These are phyloP conservation scores for Actinidia arguta DNA, from an alignment of 179 eudicot genomes.

Conservation along the genomic window DNA sequence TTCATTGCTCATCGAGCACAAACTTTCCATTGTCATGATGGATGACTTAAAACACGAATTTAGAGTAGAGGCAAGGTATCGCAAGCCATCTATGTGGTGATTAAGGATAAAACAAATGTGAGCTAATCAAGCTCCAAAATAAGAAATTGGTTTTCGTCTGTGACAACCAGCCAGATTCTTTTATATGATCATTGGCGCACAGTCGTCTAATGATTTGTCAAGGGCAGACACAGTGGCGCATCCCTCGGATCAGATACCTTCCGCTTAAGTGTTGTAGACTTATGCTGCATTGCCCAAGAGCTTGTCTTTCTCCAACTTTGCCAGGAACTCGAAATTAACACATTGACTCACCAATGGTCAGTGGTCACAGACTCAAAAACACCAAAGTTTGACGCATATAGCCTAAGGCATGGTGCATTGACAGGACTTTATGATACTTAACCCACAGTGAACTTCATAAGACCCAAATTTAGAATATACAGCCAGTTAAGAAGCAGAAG, in stretches of 20 bases:
- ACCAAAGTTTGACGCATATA: neutral
- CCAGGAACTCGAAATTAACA: neutral
- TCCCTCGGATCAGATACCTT: neutral
- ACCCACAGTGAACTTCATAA: neutral
- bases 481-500: neutral
- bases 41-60: neutral
- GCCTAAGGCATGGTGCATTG: neutral
- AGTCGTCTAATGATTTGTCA: neutral
- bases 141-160: neutral
- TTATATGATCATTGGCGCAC: neutral
- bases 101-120: neutral
- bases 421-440: neutral
- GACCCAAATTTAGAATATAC: neutral
- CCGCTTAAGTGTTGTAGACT: neutral
- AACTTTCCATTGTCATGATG: neutral
- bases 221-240: neutral
- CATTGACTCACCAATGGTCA: neutral
- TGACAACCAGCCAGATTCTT: neutral
- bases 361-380: neutral
- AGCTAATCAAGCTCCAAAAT: neutral
- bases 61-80: neutral
- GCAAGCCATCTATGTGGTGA: neutral
- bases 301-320: neutral
- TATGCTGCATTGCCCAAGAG: slow-evolving; percentile 9
- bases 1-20: neutral